phyloP scores from a whole-genome alignment of 495 filamentous ascomycete genomes.

The Aspergillus homomorphus region DNA sequence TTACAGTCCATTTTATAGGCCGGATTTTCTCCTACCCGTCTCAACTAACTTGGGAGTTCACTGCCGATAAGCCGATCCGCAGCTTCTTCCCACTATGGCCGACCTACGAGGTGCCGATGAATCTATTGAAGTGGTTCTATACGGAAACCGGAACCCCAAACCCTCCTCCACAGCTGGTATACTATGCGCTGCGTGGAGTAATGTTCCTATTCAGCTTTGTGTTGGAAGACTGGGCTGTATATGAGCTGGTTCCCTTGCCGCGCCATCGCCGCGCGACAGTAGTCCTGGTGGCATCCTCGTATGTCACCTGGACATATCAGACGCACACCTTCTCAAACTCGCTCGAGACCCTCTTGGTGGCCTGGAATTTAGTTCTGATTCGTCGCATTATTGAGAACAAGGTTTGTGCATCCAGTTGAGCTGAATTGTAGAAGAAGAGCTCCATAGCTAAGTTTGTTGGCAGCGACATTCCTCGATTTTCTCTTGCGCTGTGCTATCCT shows the following conservation, averaged over 20 bases:
- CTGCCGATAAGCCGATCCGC: slow-evolving; percentile 75
- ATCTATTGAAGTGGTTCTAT: slow-evolving; percentile 84
- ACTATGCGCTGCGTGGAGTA: slow-evolving; percentile 78
- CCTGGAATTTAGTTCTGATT: slow-evolving; percentile 89
- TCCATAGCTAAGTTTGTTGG: slow-evolving; percentile 21
- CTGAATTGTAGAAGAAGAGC: slow-evolving; percentile 1
- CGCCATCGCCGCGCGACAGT: slow-evolving; percentile 69
- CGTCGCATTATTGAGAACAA: slow-evolving; percentile 74
- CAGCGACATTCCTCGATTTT: slow-evolving; percentile 71
- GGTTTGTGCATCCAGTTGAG: slow-evolving; percentile 42
- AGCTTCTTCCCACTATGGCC: slow-evolving; percentile 97
- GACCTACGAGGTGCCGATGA: slow-evolving; percentile 88
- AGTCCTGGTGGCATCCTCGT: slow-evolving; percentile 84
- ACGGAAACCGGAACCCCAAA: slow-evolving; percentile 51
- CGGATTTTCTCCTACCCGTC: slow-evolving; percentile 86
- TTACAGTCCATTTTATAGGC: slow-evolving; percentile 49
- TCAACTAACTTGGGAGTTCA: slow-evolving; percentile 92
- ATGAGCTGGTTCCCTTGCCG: slow-evolving; percentile 78
- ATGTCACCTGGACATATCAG: slow-evolving; percentile 98
- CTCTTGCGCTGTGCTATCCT: slow-evolving; percentile 70
- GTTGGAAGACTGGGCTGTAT: slow-evolving; percentile 92
- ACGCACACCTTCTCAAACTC: slow-evolving; percentile 99
- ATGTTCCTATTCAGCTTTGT: slow-evolving; percentile 97
- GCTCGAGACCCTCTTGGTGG: slow-evolving; percentile 85
- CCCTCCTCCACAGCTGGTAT: slow-evolving; percentile 69